Conservation (phyloP, 2,329 filamentous ascomycete genomes). For the Pyricularia sp. region DNA sequence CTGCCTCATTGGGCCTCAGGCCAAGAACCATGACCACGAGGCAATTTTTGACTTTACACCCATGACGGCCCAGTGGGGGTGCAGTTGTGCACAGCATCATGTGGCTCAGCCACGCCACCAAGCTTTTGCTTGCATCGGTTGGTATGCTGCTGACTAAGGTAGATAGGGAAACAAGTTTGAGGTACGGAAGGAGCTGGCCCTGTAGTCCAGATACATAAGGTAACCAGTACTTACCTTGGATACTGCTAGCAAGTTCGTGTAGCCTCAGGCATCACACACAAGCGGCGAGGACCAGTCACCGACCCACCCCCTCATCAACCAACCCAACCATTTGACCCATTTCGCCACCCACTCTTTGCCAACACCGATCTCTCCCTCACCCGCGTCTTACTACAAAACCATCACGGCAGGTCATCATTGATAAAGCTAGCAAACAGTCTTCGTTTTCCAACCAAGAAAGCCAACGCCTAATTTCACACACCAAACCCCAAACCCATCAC, state of each 20-base stretch:
- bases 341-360: background rate
- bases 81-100: too few relatives aligned
- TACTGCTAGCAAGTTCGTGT: too few relatives aligned
- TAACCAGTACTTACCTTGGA: too few relatives aligned
- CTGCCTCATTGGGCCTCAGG: background rate
- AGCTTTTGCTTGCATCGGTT: background rate
- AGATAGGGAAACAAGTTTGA: background rate
- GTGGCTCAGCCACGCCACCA: background rate
- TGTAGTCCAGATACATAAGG: too few relatives aligned
- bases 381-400: background rate
- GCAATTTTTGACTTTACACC: too few relatives aligned
- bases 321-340: background rate
- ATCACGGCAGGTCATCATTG: background rate
- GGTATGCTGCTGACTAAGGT: background rate
- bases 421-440: background rate
- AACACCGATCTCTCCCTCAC: background rate
- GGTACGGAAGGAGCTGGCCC: too few relatives aligned
- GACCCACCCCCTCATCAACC: background rate
- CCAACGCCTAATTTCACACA: background rate
- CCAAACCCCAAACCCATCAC: background rate
- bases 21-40: background rate
- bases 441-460: background rate
- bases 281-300: background rate
- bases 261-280: background rate
- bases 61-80: too few relatives aligned